Evolutionary conservation across 1,284 basidiomycete genomes (phyloP).

Genomic region (Meripilus lineatus): DNA sequence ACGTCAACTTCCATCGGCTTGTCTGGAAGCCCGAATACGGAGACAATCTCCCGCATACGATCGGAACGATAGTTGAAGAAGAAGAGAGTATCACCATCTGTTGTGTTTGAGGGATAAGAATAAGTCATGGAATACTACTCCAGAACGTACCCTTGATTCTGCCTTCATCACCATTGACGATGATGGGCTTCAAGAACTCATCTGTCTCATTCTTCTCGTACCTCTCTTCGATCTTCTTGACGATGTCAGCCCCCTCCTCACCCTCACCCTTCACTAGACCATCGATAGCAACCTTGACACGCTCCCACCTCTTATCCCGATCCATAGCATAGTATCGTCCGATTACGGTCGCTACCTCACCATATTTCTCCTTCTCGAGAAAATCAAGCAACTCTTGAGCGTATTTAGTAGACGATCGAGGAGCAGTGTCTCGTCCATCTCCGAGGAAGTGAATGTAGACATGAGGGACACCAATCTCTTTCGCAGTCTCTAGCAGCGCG

Average conservation of each 20-base stretch:
- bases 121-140: background rate
- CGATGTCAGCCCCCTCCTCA: constrained; percentile 55
- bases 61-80: constrained; percentile 96
- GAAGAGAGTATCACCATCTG: constrained; percentile 76
- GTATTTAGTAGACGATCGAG: constrained; percentile 72
- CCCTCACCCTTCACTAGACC: constrained; percentile 75
- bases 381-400: constrained; percentile 74
- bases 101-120: background rate
- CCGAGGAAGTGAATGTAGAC: constrained; percentile 90
- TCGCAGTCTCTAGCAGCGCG: constrained; percentile 84
- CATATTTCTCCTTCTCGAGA: constrained; percentile 69
- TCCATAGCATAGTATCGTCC: constrained; percentile 96
- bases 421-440: constrained; percentile 88
- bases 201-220: constrained; percentile 85
- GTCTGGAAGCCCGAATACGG: constrained; percentile 76
- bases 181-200: constrained; percentile 92
- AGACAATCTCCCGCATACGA: constrained; percentile 83
- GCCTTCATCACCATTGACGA: constrained; percentile 74
- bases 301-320: constrained; percentile 92
- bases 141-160: constrained; percentile 65
- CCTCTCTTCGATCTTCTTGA: constrained; percentile 65
- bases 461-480: constrained; percentile 76
- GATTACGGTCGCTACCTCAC: constrained; percentile 74
- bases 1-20: constrained; percentile 79
- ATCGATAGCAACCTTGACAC: constrained; percentile 83